These are phyloP conservation scores for Chrysophaeum taylorii DNA, from an alignment of 352 stramenopile genomes.

Conservation along the genomic window DNA sequence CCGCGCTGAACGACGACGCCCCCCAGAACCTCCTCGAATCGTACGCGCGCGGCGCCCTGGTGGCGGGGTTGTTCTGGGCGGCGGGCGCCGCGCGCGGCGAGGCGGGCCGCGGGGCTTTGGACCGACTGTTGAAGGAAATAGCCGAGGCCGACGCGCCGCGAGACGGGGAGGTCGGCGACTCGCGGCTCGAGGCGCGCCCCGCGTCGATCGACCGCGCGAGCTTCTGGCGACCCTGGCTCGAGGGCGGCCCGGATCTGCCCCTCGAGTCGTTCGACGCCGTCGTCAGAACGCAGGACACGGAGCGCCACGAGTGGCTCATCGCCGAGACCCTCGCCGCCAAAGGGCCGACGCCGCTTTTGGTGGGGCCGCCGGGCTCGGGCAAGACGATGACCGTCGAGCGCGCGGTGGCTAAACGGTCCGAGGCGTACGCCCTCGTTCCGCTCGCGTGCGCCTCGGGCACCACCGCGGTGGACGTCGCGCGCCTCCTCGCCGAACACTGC, in stretches of 20 bases:
- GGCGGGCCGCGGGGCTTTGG: too few relatives aligned
- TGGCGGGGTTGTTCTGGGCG: too few relatives aligned
- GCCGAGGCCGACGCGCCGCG: too few relatives aligned
- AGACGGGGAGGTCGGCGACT: too few relatives aligned
- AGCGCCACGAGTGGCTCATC: conserved; percentile 94
- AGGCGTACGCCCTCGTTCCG: conserved; percentile 91
- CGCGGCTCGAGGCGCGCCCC: too few relatives aligned
- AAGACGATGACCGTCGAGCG: conserved; percentile 93
- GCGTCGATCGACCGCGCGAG: too few relatives aligned
- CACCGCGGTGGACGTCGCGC: conserved; percentile 55
- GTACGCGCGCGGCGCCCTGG: too few relatives aligned
- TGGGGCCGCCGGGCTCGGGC: conserved; percentile 91
- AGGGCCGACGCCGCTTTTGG: conserved; percentile 48
- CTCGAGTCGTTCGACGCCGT: conserved; percentile 41
- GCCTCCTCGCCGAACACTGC: conserved; percentile 95
- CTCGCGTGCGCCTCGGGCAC: conserved; percentile 99
- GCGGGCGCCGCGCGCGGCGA: too few relatives aligned
- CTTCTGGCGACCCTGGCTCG: conserved; percentile 84
- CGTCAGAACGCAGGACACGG: conserved; percentile 98
- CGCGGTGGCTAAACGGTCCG: conserved; percentile 71
- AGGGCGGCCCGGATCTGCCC: conserved; percentile 32
- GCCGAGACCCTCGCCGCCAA: not conserved
- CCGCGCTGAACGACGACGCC: too few relatives aligned
- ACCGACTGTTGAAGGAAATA: too few relatives aligned
- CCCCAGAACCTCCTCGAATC: too few relatives aligned